Evolutionary conservation across 768 basidiomycete species (phyloP).

Genomic region (Symmetrospora coprosmae): DNA sequence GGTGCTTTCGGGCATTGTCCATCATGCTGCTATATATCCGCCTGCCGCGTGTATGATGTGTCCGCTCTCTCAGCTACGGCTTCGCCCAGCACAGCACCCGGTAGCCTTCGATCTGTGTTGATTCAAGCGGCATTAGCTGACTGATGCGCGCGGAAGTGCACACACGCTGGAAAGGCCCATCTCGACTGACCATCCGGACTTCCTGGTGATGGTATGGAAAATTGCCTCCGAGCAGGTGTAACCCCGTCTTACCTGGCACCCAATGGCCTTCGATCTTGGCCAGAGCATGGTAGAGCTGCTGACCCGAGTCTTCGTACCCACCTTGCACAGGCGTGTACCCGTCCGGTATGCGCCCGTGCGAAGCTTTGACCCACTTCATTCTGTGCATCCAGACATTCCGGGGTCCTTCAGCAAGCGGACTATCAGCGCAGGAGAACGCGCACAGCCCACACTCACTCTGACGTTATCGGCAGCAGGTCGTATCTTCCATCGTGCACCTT

Average conservation of each 20-base stretch:
- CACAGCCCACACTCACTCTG: background rate
- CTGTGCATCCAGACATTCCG: no score
- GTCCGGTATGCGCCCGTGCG: background rate
- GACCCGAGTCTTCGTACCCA: constrained; percentile 17
- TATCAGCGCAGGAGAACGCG: background rate
- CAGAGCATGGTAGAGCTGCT: constrained; percentile 13
- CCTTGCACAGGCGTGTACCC: constrained; percentile 10
- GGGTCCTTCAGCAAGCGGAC: no score
- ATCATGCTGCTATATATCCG: no score
- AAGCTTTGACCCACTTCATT: constrained; percentile 12
- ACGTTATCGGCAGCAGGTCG: constrained; percentile 7
- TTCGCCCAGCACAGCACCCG: constrained; percentile 11
- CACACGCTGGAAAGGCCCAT: background rate
- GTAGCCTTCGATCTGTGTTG: background rate
- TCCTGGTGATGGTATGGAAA: constrained; percentile 4
- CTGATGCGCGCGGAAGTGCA: background rate
- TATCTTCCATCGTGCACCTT: constrained; percentile 2
- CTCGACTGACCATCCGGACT: constrained; percentile 8
- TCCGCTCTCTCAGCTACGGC: no score
- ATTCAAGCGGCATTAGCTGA: background rate
- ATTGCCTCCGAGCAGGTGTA: constrained; percentile 8
- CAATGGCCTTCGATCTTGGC: constrained; percentile 4
- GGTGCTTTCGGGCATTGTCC: no score
- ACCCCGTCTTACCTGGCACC: constrained; percentile 14
- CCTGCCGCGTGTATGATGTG: no score